These are phyloP conservation scores for Salix udensis DNA, from an alignment of 345 rosid genomes.

Conservation along the genomic window DNA sequence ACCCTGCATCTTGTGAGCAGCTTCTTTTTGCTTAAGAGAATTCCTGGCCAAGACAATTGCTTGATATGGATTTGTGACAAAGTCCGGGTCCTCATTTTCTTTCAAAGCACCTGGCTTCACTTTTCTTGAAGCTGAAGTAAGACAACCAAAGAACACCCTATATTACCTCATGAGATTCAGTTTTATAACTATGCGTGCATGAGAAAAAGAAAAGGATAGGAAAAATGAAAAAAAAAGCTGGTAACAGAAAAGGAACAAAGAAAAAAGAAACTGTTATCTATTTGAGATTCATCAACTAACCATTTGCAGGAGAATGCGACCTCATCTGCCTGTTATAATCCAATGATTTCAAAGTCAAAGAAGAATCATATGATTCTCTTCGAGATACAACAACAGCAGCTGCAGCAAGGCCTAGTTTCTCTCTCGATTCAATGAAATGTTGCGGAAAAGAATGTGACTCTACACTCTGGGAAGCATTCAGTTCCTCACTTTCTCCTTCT, in stretches of 20 bases:
- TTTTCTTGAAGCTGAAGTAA: slow-evolving; percentile 44
- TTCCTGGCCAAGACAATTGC: slow-evolving; percentile 81
- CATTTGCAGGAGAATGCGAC: slow-evolving; percentile 46
- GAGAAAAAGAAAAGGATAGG: not conserved
- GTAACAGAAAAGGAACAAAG: not conserved
- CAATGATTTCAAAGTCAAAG: slow-evolving; percentile 47
- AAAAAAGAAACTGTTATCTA: not conserved
- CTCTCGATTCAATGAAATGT: slow-evolving; percentile 63
- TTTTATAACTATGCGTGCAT: not conserved
- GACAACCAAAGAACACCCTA: not conserved
- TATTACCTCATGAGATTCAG: not conserved
- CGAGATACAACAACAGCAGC: slow-evolving; percentile 69
- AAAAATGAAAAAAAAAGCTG: not conserved
- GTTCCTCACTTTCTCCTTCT: slow-evolving; percentile 75
- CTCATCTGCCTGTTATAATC: slow-evolving; percentile 60
- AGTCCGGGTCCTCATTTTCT: slow-evolving; percentile 70
- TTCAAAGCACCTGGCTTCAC: slow-evolving; percentile 40
- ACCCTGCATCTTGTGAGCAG: slow-evolving; percentile 48
- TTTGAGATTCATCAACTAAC: slow-evolving; percentile 36
- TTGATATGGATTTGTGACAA: slow-evolving; percentile 61
- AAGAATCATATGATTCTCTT: slow-evolving; percentile 52
- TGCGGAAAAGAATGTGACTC: slow-evolving; percentile 82
- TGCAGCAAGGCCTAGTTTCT: slow-evolving; percentile 70
- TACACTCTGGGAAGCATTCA: slow-evolving; percentile 64
- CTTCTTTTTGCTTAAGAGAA: slow-evolving; percentile 75